phyloP scores from a whole-genome alignment of 768 basidiomycete genomes.

The Hypholoma sublateritium region DNA sequence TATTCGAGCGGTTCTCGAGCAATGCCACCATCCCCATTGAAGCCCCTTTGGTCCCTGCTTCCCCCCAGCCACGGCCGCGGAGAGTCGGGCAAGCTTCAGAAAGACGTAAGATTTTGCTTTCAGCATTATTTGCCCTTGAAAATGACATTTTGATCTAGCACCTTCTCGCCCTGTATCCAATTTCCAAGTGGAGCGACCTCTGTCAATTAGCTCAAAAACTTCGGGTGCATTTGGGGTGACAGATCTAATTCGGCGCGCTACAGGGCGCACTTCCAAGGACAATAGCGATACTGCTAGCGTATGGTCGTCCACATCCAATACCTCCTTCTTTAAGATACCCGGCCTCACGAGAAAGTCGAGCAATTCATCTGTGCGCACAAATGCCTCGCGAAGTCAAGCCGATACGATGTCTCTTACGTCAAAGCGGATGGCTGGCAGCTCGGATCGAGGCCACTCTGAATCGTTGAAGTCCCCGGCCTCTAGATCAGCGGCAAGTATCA shows the following conservation, averaged over 20 bases:
- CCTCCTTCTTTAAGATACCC: constrained; percentile 37
- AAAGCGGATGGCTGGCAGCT: constrained; percentile 27
- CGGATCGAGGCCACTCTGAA: constrained; percentile 28
- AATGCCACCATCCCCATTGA: constrained; percentile 61
- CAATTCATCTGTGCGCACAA: constrained; percentile 45
- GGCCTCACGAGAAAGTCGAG: constrained; percentile 50
- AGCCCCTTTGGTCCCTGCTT: constrained; percentile 55
- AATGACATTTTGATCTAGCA: constrained; percentile 20
- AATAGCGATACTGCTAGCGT: constrained; percentile 50
- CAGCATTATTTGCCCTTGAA: background rate
- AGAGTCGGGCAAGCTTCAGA: constrained; percentile 26
- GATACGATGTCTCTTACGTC: constrained; percentile 47
- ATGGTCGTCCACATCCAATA: constrained; percentile 35
- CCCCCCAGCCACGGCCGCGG: constrained; percentile 34
- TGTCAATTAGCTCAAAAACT: constrained; percentile 52
- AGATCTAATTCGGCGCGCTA: constrained; percentile 51
- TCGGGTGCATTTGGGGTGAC: constrained; percentile 54
- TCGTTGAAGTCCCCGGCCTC: constrained; percentile 30
- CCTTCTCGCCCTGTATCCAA: constrained; percentile 36
- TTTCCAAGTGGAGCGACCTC: constrained; percentile 43
- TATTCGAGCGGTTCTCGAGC: constrained; percentile 77
- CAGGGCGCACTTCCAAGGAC: constrained; percentile 42
- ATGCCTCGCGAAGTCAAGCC: constrained; percentile 35
- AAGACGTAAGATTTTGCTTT: constrained; percentile 29
- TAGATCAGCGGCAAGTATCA: constrained; percentile 46